Evolutionary conservation across 2,329 filamentous ascomycete species (phyloP), one percentile per base, ranked within the genome.

Genomic region (Aspergillus caelatus): DNA sequence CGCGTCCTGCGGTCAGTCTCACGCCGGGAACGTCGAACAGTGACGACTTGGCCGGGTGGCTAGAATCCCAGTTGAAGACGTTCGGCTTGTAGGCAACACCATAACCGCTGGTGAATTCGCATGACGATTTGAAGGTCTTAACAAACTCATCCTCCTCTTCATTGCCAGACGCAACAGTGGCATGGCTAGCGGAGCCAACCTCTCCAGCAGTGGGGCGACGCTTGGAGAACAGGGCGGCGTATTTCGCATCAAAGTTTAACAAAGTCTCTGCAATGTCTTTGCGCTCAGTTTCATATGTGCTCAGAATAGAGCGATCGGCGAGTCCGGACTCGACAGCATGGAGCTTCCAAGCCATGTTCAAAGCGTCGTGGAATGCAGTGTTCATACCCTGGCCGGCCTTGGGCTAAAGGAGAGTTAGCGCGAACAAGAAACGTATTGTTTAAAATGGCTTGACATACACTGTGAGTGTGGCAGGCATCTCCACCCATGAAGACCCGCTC

Each of bases 341-440:
- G 58, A 97, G 91, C 82, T 98, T 98, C 94, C 94, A 98, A 9
- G 94, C 94, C 46, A 98, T 83, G 77, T 97, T 98, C 64, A 93
- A 87, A 0, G 93, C 93, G 71, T 84, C 82, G 55, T 84, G 77
- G 78, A 86, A 85, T 26, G 86, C 82, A 67, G 85, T 86, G 79
- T 86, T 86, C 84, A 86, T 89, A 62, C 87, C 87, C 71, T 89
- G 87, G 19, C 87, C 87, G 16, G 87, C 87, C 76, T 89, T 89
- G 60, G 87, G 87, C 61, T 81, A 74, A 23, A 62, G 26, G 58
- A 32, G 23, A 48, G 34, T 71, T 65, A 69, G 66, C 36, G 55
- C 21, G 26, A 23, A 23, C 4, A 16, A 16, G 48, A 52, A 52
- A 30, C 9, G 8, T 21, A n/a, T 32, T 21, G 12, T 21, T 11